Evolutionary conservation across 2,329 filamentous ascomycete genomes (phyloP), one percentile per base, ranked within the genome.

Genomic region (Microsporum canis): DNA sequence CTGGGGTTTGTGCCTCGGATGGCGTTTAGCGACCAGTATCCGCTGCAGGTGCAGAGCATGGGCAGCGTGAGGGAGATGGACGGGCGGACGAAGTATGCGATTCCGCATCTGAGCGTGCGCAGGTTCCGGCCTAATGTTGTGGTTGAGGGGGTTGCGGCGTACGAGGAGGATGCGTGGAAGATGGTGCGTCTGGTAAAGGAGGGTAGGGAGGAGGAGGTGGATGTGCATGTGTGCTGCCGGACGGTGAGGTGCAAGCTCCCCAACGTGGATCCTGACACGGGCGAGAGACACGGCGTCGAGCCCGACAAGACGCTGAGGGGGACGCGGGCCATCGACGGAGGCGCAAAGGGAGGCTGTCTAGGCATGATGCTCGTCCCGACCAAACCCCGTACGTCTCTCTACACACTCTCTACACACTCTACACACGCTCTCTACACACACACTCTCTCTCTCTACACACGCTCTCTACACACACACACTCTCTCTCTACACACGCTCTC

Each of bases 101-200:
- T 73, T 12, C 76, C 76, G 0, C 68, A 70, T 1, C 71, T 85
- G 38, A 77, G 78, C 58, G 77, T 79, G n/a, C 70, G 78, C 4
- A 77, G 82, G 12, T 85, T 84, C 66, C 76, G 83, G 47, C 77
- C 82, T 12, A 85, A 85, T 66, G 77, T 85, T 49, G 77, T 83
- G 61, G 65, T 84, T 51, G 76, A 78, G 27, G 82, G 82, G 0
- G 76, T 78, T 0, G 70, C 70, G 10, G 74, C 80, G 1, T 85
- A 81, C 67, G 75, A 72, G 3, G 83, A 86, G 68, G 83, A 85
- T 65, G 64, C 71, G 27, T 85, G 83, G 83, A 82, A 79, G 61
- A 72, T 71, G n/a, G 75, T 83, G 29, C 67, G 68, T 29, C 74
- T 82, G 34, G 33, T 53, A 33, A 3, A 23, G 39, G 12, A 27